Base-by-base conservation (phyloP, 352 stramenopile genomes). In the Aphanomyces cochlioides region DNA sequence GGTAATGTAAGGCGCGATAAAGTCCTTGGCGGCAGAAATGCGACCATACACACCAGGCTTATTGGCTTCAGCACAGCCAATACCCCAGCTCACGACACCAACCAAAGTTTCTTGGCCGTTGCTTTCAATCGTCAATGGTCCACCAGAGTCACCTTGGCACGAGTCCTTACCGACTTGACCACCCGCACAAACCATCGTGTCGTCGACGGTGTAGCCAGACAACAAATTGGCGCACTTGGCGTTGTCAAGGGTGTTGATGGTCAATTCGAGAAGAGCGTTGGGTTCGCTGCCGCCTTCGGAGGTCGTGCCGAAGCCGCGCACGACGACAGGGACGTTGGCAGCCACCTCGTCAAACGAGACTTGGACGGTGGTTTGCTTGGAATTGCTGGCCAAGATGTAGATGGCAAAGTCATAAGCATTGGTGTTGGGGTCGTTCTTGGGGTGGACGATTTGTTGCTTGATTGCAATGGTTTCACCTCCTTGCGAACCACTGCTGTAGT, bases 121-220 rank as follows among this genome's bases (percentile, higher is more conserved):
- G 3, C 41, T 72, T 36, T 56, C 39, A 34, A 57, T 7, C 48
- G 48, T 57, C 13, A 57, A 34, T 1, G 48, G 48, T n/a, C 48
- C 48, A 19, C 48, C 48, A 17, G 48, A 57, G 17, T 57, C 48
- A 2, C 48, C 48, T 1, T 57, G 48, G 17, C 73, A 78, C n/a
- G 70, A 38, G 57, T 75, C 73, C 41, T 71, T 36, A 43, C 57
- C 50, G n/a, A 56, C 19, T 12, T 50, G 10, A 13, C 68, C 59
- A 1, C 83, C 81, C 1, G 84, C 82, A 37, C 84, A 91, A n/a
- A 91, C 21, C 78, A 88, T 90, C 4, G 79, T 80, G 7, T 69
- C 45, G 21, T 83, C 73, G 36, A 83, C 71, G 10, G 43, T 1
- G 17, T 1, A 12, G 34, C 75, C 70, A 8, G 75, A 54, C 3